These are phyloP conservation scores for Ustulina deusta DNA, from an alignment of 2,329 filamentous ascomycete genomes.

Conservation along the genomic window DNA sequence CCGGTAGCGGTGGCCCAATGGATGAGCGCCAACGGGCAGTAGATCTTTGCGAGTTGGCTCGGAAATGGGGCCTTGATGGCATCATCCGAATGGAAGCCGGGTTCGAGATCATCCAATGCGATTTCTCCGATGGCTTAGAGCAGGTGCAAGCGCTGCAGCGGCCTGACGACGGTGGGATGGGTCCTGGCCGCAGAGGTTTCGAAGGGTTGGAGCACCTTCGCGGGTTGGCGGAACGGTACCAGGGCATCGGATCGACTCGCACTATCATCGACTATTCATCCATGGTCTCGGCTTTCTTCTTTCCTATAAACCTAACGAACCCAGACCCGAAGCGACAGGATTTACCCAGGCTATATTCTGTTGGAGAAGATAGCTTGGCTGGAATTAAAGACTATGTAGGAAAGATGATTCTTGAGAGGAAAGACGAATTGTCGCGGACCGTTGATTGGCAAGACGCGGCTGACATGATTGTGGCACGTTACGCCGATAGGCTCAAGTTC, in stretches of 20 bases:
- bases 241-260: conserved; percentile 58
- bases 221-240: conserved; percentile 59
- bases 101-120: conserved; percentile 29
- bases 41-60: conserved; percentile 48
- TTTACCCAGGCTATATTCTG: conserved; percentile 51
- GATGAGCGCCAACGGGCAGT: conserved; percentile 65
- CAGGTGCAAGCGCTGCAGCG: conserved; percentile 52
- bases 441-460: conserved; percentile 75
- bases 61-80: conserved; percentile 20
- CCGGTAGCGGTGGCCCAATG: conserved; percentile 39
- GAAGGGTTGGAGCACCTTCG: conserved; percentile 56
- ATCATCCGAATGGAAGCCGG: conserved; percentile 25
- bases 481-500: conserved; percentile 64
- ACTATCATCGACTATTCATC: conserved; percentile 61
- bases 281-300: conserved; percentile 65
- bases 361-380: conserved; percentile 49
- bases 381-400: conserved; percentile 59
- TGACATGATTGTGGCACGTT: conserved; percentile 75
- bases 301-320: conserved; percentile 63
- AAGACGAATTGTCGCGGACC: conserved; percentile 47
- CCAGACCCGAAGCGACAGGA: conserved; percentile 51
- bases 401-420: conserved; percentile 51
- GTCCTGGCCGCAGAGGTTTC: conserved; percentile 10
- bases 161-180: conserved; percentile 38
- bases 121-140: conserved; percentile 61